Conservation (phyloP, 495 filamentous ascomycete species). For the Annulohypoxylon stygium region DNA sequence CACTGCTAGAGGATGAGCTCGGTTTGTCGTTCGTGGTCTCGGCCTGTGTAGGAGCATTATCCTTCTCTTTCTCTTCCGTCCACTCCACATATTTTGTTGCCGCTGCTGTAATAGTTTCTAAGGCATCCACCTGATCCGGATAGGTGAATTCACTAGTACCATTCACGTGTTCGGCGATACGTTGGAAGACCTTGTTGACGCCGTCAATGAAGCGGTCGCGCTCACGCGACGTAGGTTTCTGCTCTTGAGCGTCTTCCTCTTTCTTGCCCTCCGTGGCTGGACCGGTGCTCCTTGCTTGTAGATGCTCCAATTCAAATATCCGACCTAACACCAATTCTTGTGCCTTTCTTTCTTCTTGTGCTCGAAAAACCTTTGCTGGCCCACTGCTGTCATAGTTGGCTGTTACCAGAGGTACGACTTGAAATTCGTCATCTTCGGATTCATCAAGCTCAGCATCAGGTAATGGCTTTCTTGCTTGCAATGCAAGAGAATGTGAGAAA, state of each 20-base stretch:
- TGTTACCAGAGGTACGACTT: conserved; percentile 45
- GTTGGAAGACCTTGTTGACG: conserved; percentile 55
- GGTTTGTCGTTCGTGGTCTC: not conserved
- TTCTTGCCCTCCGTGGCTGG: conserved; percentile 49
- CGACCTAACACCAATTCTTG: conserved; percentile 68
- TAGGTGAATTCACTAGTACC: conserved; percentile 44
- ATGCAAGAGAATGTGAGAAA: conserved; percentile 65
- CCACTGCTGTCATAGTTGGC: conserved; percentile 49
- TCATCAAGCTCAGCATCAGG: conserved; percentile 64
- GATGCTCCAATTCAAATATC: conserved; percentile 65
- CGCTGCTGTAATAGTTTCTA: conserved; percentile 61
- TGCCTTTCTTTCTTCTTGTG: conserved; percentile 62
- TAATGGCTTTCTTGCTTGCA: conserved; percentile 64
- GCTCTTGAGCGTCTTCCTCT: conserved; percentile 46
- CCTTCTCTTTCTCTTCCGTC: conserved; percentile 45
- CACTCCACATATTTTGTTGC: conserved; percentile 59
- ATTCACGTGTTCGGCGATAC: conserved; percentile 53
- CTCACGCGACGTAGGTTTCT: conserved; percentile 37
- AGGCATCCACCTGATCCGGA: conserved; percentile 52
- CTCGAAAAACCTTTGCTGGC: conserved; percentile 56
- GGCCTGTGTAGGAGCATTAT: not conserved
- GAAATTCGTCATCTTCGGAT: conserved; percentile 65
- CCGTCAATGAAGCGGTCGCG: conserved; percentile 58
- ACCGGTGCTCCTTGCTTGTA: conserved; percentile 44
- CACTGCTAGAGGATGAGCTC: not conserved